These are phyloP conservation scores for Psilocybe cubensis DNA, from an alignment of 768 basidiomycete species.

Conservation along the genomic window DNA sequence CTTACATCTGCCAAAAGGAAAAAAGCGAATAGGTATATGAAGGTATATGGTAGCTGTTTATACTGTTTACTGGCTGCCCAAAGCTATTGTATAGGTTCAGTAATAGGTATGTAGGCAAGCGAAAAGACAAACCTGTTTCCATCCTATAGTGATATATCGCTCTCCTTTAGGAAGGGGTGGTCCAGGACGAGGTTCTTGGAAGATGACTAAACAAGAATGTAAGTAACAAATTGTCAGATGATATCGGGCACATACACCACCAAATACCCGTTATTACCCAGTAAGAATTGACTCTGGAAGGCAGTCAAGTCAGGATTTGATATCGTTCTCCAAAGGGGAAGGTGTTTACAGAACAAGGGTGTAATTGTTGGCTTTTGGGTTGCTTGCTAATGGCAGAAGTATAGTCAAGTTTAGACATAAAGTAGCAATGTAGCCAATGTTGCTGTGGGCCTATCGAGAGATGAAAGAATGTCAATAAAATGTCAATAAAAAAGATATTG, in stretches of 20 bases:
- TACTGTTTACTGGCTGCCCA: slow-evolving; percentile 79
- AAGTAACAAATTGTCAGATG: not conserved
- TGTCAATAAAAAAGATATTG: not conserved
- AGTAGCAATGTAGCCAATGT: slow-evolving; percentile 72
- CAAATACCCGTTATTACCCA: slow-evolving; percentile 84
- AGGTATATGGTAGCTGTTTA: slow-evolving; percentile 79
- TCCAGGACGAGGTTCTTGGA: slow-evolving; percentile 84
- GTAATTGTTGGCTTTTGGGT: slow-evolving; percentile 76
- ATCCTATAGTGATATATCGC: slow-evolving; percentile 79
- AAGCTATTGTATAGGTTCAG: slow-evolving; percentile 48
- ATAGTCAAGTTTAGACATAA: slow-evolving; percentile 71
- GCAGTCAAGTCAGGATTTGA: not conserved
- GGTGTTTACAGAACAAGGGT: slow-evolving; percentile 65
- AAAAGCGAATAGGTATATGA: slow-evolving; percentile 75
- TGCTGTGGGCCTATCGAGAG: slow-evolving; percentile 63
- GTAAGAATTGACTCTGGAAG: slow-evolving; percentile 64
- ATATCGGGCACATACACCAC: slow-evolving; percentile 69
- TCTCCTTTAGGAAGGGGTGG: slow-evolving; percentile 79
- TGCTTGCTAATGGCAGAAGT: slow-evolving; percentile 59
- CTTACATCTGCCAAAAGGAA: slow-evolving; percentile 80
- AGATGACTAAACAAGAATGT: slow-evolving; percentile 57
- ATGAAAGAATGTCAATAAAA: not conserved
- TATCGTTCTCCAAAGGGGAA: not conserved
- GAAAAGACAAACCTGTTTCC: slow-evolving; percentile 69
- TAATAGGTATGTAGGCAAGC: not conserved